Percentiles rank a stretch among this genome's conserved stretches.
Conservation (phyloP, 1,284 basidiomycete genomes). For the Microbotryomycetes sp. region DNA sequence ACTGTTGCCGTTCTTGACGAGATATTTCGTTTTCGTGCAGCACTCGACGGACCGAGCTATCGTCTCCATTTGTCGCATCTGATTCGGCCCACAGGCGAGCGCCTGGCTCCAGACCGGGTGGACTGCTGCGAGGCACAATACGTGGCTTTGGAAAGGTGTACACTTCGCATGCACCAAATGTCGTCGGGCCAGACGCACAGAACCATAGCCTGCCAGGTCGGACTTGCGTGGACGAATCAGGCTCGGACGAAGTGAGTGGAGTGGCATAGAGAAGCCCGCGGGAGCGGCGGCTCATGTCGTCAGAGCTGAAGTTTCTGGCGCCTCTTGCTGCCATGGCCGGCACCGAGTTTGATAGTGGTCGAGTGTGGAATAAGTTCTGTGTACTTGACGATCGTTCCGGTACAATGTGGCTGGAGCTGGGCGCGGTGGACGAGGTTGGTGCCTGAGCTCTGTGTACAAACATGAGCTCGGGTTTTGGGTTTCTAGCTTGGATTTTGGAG, state of each 20-base stretch:
- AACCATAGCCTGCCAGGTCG: no score
- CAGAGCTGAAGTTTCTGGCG: no score
- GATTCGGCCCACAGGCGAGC: not conserved
- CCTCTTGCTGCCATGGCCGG: no score
- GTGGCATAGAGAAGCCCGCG: no score
- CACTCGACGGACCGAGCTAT: slow-evolving; percentile 7
- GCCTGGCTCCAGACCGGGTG: not conserved
- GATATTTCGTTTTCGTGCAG: slow-evolving; percentile 14
- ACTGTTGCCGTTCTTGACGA: slow-evolving; percentile 8
- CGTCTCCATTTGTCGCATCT: slow-evolving; percentile 1
- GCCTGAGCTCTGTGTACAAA: no score
- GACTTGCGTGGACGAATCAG: not conserved
- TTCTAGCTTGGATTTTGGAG: no score
- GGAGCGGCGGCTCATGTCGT: no score
- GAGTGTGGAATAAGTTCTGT: no score
- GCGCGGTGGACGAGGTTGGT: no score
- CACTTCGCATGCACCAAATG: not conserved
- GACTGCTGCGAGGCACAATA: not conserved
- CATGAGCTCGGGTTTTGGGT: no score
- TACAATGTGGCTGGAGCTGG: no score
- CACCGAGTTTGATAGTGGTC: not conserved
- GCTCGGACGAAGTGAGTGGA: not conserved
- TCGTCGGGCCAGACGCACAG: not conserved
- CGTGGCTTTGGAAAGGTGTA: slow-evolving; percentile 2
- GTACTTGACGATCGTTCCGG: no score